Evolutionary conservation across 1,139 yeast genomes (phyloP), one percentile per base, ranked within the genome.

Genomic region (Candida mesenterica): DNA sequence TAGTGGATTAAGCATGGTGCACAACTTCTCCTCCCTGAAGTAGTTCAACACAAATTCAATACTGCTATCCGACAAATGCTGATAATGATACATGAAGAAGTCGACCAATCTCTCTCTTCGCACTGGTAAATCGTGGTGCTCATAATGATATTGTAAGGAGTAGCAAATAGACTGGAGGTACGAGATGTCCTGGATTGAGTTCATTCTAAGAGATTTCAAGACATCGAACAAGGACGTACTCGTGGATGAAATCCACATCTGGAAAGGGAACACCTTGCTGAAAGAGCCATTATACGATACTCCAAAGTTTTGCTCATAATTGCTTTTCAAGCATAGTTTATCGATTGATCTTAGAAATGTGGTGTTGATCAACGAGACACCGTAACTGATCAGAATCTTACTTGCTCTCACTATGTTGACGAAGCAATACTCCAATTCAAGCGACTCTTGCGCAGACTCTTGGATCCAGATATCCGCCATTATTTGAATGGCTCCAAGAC

Each of bases 1-100:
- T 14, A 67, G 57, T 0, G 74, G 66, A 30, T 70, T 60, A n/a
- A 78, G 51, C 5, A 79, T 72, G 1, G 79, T 65, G 48, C 89
- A 81, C 17, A 71, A 48, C 34, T 70, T 69, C 36, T 72, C 76
- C n/a, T 68, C 65, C 1, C 61, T 57, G 50, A 76, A 81, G 48
- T 64, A 72, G 5, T 62, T 54, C 25, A 79, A 55, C 1, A 79
- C 68, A 39, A 68, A 67, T 10, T 57, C 45, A 5, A 70, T 64
- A 9, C 62, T 61, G 3, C 56, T 55, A 1, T 61, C 61, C 3
- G 72, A 59, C 23, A 77, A 43, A 33, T 55, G 53, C 7, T 55
- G 59, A 26, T 70, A 52, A 46, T 74, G 55, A 9, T 52, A 50
- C 29, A 76, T 50, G 39, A 75, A 71, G 36, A 75, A 68, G 2